phyloP scores from a whole-genome alignment of 129 eudicot species.

The Tagetes patula region DNA sequence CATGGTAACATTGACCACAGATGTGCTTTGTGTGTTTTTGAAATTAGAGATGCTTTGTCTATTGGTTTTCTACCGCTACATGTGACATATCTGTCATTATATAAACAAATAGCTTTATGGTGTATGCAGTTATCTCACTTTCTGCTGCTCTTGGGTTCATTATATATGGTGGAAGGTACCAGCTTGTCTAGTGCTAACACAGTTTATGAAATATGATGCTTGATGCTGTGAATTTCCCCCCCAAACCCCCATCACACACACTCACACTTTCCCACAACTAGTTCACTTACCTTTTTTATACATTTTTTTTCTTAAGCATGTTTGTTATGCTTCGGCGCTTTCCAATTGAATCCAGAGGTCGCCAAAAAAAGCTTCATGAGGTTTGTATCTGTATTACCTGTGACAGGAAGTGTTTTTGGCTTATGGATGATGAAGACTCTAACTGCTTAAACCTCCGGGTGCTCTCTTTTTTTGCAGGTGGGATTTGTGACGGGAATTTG shows the following conservation, averaged over 20 bases:
- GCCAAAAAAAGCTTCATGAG: slow-evolving; percentile 73
- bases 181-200: not conserved
- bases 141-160: slow-evolving; percentile 74
- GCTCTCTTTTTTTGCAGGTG: slow-evolving; percentile 48
- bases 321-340: slow-evolving; percentile 68
- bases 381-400: slow-evolving; percentile 28
- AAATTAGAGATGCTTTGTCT: slow-evolving; percentile 9
- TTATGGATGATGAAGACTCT: slow-evolving; percentile 15
- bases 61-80: slow-evolving; percentile 18
- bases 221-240: not conserved
- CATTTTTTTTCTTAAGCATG: slow-evolving; percentile 36
- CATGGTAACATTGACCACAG: not conserved
- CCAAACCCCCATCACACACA: not conserved
- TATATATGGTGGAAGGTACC: slow-evolving; percentile 78
- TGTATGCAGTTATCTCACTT: slow-evolving; percentile 62
- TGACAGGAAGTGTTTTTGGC: not conserved
- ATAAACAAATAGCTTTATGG: slow-evolving; percentile 8
- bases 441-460: not conserved
- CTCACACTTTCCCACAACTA: not conserved
- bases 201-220: not conserved
- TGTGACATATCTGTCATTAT: slow-evolving; percentile 5
- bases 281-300: slow-evolving; percentile 2
- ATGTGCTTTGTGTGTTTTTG: slow-evolving; percentile 9
- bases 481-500: slow-evolving; percentile 81
- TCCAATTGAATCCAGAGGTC: slow-evolving; percentile 79